Base-by-base conservation (phyloP, 805 yeast species). In the Candida manassasensis region DNA sequence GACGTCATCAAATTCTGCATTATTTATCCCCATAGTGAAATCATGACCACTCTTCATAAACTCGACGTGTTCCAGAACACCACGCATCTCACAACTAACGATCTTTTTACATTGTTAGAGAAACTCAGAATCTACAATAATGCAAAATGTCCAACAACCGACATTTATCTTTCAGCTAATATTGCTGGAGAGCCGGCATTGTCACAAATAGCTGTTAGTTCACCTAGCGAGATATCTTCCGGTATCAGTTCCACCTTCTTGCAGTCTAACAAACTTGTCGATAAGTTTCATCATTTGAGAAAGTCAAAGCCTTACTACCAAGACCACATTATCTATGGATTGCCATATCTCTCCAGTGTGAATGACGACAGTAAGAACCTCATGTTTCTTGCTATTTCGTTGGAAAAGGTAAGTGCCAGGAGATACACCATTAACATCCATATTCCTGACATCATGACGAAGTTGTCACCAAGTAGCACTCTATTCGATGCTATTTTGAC, bases 361-460 rank as follows among this genome's bases (percentile, higher is more conserved):
- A 28, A 33, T 12, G 33, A 37, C 3, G 19, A 16, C 16, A 17
- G 21, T 15, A 21, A 16, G 11, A 11, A 9, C 10, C 22, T 4
- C 12, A 29, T 45, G 2, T 19, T 19, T 11, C 12, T 62, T 37
- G 72, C 59, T 1, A 41, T 69, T 1, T 70, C 75, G 1, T 35
- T 68, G 21, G 63, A 57, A 29, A 57, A 58, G 33, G 40, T 59
- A 30, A 65, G 61, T 41, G 42, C 65, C 8, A 44, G 71, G 26
- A 61, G 59, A 35, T 57, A 60, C 37, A 30, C 41, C 4, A 33
- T 70, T 8, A 59, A 63, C 35, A 37, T 71, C 6, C 75, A 71
- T 43, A 43, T 71, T 6, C 70, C 73, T 3, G 75, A 71, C 43
- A 35, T 66, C 4, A 59, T 60, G 7, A 48, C 69, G 1, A 56